Evolutionary conservation across 805 yeast species (phyloP).

Genomic region (Wickerhamomyces rabaulensis): DNA sequence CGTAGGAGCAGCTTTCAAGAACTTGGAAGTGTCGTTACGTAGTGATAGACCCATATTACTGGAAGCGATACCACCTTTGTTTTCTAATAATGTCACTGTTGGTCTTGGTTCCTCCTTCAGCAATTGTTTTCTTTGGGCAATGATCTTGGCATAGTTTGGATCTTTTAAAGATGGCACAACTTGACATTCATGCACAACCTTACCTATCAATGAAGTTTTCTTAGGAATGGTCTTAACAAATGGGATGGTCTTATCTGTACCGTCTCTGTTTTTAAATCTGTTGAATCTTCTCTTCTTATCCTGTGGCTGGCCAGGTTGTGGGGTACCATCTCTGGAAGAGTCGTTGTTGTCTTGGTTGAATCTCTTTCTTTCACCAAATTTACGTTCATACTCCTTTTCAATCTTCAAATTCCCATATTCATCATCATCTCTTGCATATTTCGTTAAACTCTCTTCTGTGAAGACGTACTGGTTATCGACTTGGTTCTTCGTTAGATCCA

Average conservation of each 20-base stretch:
- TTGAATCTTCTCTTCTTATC: slow-evolving; percentile 21
- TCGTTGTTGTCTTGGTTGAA: slow-evolving; percentile 18
- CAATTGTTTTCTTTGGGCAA: slow-evolving; percentile 48
- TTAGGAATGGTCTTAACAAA: slow-evolving; percentile 85
- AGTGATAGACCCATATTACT: slow-evolving; percentile 84
- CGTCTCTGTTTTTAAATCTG: slow-evolving; percentile 33
- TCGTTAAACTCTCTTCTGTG: slow-evolving; percentile 75
- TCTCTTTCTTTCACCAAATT: not conserved
- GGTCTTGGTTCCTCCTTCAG: slow-evolving; percentile 46
- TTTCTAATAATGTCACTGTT: slow-evolving; percentile 64
- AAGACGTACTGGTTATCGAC: slow-evolving; percentile 86
- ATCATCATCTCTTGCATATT: slow-evolving; percentile 35
- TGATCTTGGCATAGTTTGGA: slow-evolving; percentile 60
- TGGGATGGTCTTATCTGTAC: slow-evolving; percentile 51
- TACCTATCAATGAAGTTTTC: slow-evolving; percentile 80
- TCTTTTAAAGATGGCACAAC: slow-evolving; percentile 75
- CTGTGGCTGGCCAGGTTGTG: slow-evolving; percentile 19
- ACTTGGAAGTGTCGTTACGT: slow-evolving; percentile 64
- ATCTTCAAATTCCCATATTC: not conserved
- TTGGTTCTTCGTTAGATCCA: slow-evolving; percentile 68
- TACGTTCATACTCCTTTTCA: slow-evolving; percentile 4
- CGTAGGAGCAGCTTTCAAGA: slow-evolving; percentile 48
- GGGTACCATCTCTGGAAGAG: not conserved
- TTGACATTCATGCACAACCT: slow-evolving; percentile 88
- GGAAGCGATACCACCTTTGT: slow-evolving; percentile 82